A percentile compares a stretch with the other conserved stretches of the same genome.
Evolutionary conservation across 2,329 filamentous ascomycete genomes (phyloP).

Genomic region (Zopfia rhizophila): DNA sequence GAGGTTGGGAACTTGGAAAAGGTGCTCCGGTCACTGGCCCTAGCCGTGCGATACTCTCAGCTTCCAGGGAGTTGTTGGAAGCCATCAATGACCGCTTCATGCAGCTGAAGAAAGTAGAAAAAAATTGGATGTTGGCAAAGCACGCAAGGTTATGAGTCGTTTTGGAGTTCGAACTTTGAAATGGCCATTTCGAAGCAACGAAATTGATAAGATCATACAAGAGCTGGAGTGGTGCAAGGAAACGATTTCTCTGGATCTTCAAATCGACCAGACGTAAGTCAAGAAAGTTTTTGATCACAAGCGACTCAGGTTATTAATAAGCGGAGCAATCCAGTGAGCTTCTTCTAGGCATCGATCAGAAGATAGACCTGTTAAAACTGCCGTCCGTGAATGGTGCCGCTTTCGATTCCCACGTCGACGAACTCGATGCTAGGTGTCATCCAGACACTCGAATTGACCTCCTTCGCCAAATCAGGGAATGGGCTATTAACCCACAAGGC

Average conservation of each 20-base stretch:
- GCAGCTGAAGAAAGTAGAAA: no score
- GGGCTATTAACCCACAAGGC: conserved; percentile 4
- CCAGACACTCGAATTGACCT: conserved; percentile 12
- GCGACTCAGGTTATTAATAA: background rate
- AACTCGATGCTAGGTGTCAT: conserved; percentile 4
- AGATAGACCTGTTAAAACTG: background rate
- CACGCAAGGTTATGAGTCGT: no score
- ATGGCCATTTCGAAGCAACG: conserved; percentile 49
- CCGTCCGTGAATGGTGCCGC: conserved; percentile 6
- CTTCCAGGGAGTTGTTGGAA: no score
- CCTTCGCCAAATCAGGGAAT: conserved; percentile 6
- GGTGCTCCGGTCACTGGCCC: no score
- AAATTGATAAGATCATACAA: conserved; percentile 37
- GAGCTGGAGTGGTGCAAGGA: conserved; percentile 34
- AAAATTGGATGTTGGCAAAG: no score
- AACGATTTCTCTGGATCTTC: conserved; percentile 34
- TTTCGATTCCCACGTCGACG: conserved; percentile 7
- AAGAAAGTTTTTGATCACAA: conserved; percentile 37
- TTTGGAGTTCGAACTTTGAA: conserved; percentile 45
- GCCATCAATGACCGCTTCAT: no score
- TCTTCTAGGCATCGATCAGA: background rate
- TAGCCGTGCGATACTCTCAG: no score
- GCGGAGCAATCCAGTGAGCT: background rate
- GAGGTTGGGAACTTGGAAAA: no score
- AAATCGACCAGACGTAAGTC: conserved; percentile 40